A percentile compares a stretch with the other conserved stretches of the same genome.
These are phyloP conservation scores for Alternaria sp. DNA, from an alignment of 2,329 filamentous ascomycete genomes.

Conservation along the genomic window DNA sequence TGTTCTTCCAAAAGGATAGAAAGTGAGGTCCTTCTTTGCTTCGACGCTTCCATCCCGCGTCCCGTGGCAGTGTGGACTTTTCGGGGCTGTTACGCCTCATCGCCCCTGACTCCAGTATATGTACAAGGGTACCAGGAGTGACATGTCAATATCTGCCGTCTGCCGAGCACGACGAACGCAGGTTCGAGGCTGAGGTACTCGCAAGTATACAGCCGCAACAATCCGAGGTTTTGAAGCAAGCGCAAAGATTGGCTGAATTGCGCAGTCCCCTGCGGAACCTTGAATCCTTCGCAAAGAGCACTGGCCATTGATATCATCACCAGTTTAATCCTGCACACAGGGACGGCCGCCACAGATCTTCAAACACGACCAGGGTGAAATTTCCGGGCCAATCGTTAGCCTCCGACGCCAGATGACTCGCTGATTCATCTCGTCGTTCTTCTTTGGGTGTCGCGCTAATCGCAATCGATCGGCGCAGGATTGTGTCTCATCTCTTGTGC, in stretches of 20 bases:
- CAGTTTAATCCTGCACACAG: background rate
- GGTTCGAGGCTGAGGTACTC: background rate
- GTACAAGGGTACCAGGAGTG: background rate
- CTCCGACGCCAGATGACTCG: background rate
- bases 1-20: background rate
- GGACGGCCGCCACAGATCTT: background rate
- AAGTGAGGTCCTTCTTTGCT: background rate
- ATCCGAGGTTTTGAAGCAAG: background rate
- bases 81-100: background rate
- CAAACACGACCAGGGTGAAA: background rate
- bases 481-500: conserved; percentile 2
- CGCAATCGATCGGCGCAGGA: conserved; percentile 1
- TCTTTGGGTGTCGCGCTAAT: background rate
- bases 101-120: background rate
- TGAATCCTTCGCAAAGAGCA: background rate
- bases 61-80: background rate
- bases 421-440: background rate
- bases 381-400: conserved; percentile 2
- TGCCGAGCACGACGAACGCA: background rate
- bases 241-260: background rate
- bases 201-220: background rate
- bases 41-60: background rate
- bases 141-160: background rate
- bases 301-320: background rate
- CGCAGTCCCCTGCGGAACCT: background rate